Evolutionary conservation across 345 rosid genomes (phyloP).

Genomic region (Salix arbutifolia): DNA sequence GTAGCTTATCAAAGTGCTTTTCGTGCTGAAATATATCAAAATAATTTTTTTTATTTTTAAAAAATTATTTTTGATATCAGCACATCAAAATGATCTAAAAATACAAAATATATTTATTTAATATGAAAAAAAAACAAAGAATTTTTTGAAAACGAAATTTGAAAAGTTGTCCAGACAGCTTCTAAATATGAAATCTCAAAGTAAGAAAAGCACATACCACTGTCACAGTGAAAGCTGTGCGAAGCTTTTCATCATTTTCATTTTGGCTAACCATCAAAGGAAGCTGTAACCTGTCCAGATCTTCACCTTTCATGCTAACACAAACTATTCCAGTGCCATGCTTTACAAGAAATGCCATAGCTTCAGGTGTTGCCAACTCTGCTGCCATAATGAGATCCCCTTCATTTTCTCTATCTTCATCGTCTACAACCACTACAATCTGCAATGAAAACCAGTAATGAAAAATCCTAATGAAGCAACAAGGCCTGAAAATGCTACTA

Average conservation of each 20-base stretch:
- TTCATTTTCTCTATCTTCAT: constrained; percentile 93
- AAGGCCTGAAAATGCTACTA: not conserved
- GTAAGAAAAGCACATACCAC: constrained; percentile 50
- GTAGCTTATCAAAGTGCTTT: no score
- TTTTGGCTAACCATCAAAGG: constrained; percentile 81
- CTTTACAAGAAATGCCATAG: constrained; percentile 95
- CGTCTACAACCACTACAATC: constrained; percentile 90
- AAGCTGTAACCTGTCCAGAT: constrained; percentile 73
- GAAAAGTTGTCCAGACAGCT: no score
- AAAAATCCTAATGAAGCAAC: not conserved
- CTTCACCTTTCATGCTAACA: constrained; percentile 77
- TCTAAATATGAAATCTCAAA: not conserved
- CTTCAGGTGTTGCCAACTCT: constrained; percentile 73
- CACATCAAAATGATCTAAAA: no score
- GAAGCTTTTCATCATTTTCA: constrained; percentile 81
- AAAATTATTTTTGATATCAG: no score
- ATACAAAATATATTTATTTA: no score
- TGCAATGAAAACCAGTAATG: constrained; percentile 32
- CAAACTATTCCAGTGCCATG: constrained; percentile 88
- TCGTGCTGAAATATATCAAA: no score
- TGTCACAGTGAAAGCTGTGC: constrained; percentile 85
- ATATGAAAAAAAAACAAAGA: no score
- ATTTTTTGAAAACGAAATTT: no score
- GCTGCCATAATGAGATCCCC: constrained; percentile 95
- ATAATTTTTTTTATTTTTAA: no score